These are phyloP conservation scores for Acorus gramineus DNA, from an alignment of 106 monocot genomes.

Conservation along the genomic window DNA sequence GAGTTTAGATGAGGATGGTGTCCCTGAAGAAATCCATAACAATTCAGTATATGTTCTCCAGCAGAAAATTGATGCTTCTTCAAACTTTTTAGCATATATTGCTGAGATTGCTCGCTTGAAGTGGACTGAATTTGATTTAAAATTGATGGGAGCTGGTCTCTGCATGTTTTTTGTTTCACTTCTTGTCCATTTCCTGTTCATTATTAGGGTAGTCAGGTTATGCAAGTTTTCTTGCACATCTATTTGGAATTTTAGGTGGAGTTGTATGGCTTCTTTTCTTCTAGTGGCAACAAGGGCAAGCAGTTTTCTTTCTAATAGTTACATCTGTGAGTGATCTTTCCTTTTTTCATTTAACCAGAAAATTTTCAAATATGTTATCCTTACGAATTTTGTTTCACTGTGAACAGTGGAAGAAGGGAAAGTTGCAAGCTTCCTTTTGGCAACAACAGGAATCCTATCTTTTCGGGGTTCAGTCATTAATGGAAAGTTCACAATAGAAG, in stretches of 20 bases:
- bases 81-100: slow-evolving; percentile 68
- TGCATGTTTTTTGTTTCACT: slow-evolving; percentile 46
- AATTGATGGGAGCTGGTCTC: slow-evolving; percentile 68
- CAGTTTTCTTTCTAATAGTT: slow-evolving; percentile 97
- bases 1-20: slow-evolving; percentile 13
- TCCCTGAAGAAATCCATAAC: slow-evolving; percentile 2
- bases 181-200: slow-evolving; percentile 33
- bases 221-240: slow-evolving; percentile 5
- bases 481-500: slow-evolving; percentile 32
- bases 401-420: slow-evolving; percentile 78
- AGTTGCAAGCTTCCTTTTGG: slow-evolving; percentile 84
- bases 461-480: slow-evolving; percentile 28
- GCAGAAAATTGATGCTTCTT: slow-evolving; percentile 63
- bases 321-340: slow-evolving; percentile 59
- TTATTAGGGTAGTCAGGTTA: slow-evolving; percentile 20
- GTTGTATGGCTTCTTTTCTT: slow-evolving; percentile 14
- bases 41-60: slow-evolving; percentile 21
- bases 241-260: slow-evolving; percentile 3
- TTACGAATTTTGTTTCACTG: not conserved
- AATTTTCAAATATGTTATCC: slow-evolving; percentile 7
- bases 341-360: not conserved
- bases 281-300: slow-evolving; percentile 56
- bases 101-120: slow-evolving; percentile 83
- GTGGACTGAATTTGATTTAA: slow-evolving; percentile 94
- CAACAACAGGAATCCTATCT: slow-evolving; percentile 46